phyloP scores from a whole-genome alignment of 1,139 yeast genomes.

The Pichia cactophila region DNA sequence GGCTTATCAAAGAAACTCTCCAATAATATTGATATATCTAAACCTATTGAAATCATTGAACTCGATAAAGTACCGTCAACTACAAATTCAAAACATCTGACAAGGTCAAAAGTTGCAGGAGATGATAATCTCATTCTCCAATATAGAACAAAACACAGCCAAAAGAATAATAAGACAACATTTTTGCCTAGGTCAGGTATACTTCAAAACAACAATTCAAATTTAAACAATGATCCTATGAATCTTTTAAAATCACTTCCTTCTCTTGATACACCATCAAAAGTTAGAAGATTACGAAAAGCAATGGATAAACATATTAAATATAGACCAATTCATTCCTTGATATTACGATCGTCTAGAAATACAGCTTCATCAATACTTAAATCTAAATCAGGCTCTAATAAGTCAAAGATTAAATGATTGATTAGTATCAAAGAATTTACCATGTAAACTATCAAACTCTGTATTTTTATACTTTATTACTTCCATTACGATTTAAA shows the following conservation, averaged over 20 bases:
- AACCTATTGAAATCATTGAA: background rate
- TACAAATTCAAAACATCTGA: slow-evolving; percentile 8
- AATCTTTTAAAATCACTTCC: slow-evolving; percentile 4
- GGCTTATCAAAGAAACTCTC: background rate
- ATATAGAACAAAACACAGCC: background rate
- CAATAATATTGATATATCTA: background rate
- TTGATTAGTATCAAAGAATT: background rate
- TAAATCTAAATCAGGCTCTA: background rate
- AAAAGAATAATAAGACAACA: background rate
- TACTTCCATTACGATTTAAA: too few relatives aligned
- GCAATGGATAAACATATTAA: slow-evolving; percentile 7
- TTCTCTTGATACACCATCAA: slow-evolving; percentile 9
- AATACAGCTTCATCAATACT: background rate
- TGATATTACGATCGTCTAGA: background rate
- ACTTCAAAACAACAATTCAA: background rate
- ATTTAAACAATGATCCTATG: slow-evolving; percentile 6
- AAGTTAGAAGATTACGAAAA: slow-evolving; percentile 10
- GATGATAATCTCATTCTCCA: slow-evolving; percentile 7
- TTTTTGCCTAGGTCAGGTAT: background rate
- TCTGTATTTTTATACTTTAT: background rate
- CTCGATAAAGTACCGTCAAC: background rate
- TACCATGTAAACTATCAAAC: background rate
- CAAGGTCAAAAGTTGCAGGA: slow-evolving; percentile 11
- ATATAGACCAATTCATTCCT: background rate
- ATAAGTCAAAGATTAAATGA: background rate